Percentiles rank a stretch among this genome's conserved stretches.
These are phyloP conservation scores for Penicillium simplicissimum DNA, from an alignment of 495 filamentous ascomycete genomes.

Conservation along the genomic window DNA sequence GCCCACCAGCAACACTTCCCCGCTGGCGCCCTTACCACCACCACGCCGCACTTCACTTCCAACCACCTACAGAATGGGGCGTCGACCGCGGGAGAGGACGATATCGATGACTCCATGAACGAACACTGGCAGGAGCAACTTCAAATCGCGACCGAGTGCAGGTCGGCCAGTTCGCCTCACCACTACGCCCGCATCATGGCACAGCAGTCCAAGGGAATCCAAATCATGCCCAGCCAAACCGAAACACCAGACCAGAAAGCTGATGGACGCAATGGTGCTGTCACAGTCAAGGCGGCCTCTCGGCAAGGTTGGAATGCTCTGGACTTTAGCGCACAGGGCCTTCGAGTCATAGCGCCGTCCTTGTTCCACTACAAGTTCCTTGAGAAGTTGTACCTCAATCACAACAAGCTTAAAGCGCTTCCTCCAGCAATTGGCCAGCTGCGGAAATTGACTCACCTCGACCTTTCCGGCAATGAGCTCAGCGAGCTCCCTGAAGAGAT, in stretches of 20 bases:
- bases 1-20: constrained; percentile 82
- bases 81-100: constrained; percentile 55
- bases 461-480: constrained; percentile 86
- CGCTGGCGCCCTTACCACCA: constrained; percentile 67
- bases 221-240: constrained; percentile 54
- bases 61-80: constrained; percentile 76
- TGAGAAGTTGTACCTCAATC: constrained; percentile 84
- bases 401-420: constrained; percentile 79
- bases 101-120: constrained; percentile 60
- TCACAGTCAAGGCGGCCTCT: constrained; percentile 55
- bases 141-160: constrained; percentile 71
- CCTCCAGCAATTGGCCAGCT: constrained; percentile 78
- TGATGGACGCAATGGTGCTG: constrained; percentile 62
- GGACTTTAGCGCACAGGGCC: constrained; percentile 90
- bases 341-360: constrained; percentile 73
- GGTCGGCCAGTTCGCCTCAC: constrained; percentile 62
- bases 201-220: constrained; percentile 61
- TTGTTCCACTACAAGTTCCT: constrained; percentile 88
- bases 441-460: constrained; percentile 73
- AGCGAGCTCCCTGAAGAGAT: constrained; percentile 84
- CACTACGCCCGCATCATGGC: constrained; percentile 63
- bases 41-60: constrained; percentile 74
- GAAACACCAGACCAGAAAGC: constrained; percentile 60
- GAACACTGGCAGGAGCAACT: constrained; percentile 92
- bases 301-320: constrained; percentile 87